Conservation (phyloP, 257 asterid genomes). For the Linderniella brevidens region DNA sequence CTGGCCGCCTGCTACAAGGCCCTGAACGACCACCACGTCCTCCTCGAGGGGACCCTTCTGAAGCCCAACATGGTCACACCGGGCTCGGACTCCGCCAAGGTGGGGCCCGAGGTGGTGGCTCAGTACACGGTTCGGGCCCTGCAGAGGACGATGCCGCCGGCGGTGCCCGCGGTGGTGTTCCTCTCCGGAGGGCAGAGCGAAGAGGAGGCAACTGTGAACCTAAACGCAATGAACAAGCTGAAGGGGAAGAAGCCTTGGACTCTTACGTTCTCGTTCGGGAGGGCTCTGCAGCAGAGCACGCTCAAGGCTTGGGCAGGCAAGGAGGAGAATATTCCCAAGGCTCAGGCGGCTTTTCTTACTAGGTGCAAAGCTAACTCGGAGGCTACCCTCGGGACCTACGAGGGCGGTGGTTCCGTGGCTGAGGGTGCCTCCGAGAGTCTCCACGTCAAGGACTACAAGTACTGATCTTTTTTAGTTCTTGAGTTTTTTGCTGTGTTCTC, state of each 20-base stretch:
- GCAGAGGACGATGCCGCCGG: slow-evolving; percentile 17
- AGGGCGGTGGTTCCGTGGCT: background rate
- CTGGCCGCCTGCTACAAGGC: slow-evolving; percentile 18
- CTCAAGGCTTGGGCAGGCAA: slow-evolving; percentile 14
- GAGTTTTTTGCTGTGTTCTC: too few relatives aligned
- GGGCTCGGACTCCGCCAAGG: slow-evolving; percentile 22
- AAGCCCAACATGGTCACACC: slow-evolving; percentile 43
- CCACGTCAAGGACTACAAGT: slow-evolving; percentile 4
- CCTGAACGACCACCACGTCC: slow-evolving; percentile 18
- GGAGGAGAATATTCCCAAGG: slow-evolving; percentile 9
- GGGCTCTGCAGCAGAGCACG: slow-evolving; percentile 12
- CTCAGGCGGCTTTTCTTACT: slow-evolving; percentile 14
- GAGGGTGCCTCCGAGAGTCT: slow-evolving; percentile 1
- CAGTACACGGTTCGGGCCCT: slow-evolving; percentile 17
- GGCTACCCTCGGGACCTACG: background rate
- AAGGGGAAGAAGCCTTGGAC: slow-evolving; percentile 1
- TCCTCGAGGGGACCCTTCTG: slow-evolving; percentile 15
- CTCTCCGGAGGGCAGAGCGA: slow-evolving; percentile 22
- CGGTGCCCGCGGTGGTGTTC: slow-evolving; percentile 17
- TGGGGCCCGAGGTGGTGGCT: slow-evolving; percentile 25
- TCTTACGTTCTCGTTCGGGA: slow-evolving; percentile 12
- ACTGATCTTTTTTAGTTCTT: background rate
- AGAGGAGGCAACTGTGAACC: slow-evolving; percentile 16
- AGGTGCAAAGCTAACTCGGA: slow-evolving; percentile 18
- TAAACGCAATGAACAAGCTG: slow-evolving; percentile 17